These are phyloP conservation scores for Globisporangium takayamanum DNA, from an alignment of 352 stramenopile genomes.

Conservation along the genomic window DNA sequence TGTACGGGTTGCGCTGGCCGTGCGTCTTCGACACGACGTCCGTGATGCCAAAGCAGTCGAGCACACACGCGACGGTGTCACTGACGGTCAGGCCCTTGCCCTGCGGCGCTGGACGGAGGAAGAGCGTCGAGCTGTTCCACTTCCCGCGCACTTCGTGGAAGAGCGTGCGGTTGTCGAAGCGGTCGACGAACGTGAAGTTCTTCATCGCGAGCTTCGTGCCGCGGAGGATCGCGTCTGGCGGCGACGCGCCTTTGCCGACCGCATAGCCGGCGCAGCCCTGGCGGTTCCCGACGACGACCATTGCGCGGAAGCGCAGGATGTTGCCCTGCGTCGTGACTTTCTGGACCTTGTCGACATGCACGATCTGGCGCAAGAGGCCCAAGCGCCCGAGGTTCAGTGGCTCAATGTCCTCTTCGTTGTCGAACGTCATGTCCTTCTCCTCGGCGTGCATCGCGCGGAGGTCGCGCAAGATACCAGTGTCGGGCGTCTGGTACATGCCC, in stretches of 20 bases:
- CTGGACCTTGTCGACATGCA: constrained; percentile 81
- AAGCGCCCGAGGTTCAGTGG: constrained; percentile 63
- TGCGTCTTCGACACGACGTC: constrained; percentile 91
- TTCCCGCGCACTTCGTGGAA: constrained; percentile 91
- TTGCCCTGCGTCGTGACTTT: constrained; percentile 89
- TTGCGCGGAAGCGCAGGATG: constrained; percentile 89
- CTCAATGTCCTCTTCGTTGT: constrained; percentile 49
- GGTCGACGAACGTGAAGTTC: constrained; percentile 94
- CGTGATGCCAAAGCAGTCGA: constrained; percentile 91
- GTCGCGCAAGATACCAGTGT: constrained; percentile 51
- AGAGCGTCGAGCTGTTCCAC: constrained; percentile 94
- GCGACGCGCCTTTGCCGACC: constrained; percentile 87
- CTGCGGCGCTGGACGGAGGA: constrained; percentile 71
- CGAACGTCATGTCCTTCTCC: constrained; percentile 66
- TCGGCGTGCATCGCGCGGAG: constrained; percentile 66
- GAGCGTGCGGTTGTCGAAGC: constrained; percentile 89
- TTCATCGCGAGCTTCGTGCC: constrained; percentile 89
- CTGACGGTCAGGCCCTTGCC: constrained; percentile 73
- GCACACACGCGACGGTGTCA: constrained; percentile 74
- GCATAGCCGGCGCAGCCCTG: constrained; percentile 91
- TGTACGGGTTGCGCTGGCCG: constrained; percentile 93
- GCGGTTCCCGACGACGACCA: constrained; percentile 92
- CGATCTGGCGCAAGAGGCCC: constrained; percentile 71
- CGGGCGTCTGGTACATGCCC: constrained; percentile 43
- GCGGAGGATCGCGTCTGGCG: constrained; percentile 84